A percentile compares a stretch with the other conserved stretches of the same genome.
Evolutionary conservation across 345 rosid species (phyloP).

Genomic region (Populus alba): DNA sequence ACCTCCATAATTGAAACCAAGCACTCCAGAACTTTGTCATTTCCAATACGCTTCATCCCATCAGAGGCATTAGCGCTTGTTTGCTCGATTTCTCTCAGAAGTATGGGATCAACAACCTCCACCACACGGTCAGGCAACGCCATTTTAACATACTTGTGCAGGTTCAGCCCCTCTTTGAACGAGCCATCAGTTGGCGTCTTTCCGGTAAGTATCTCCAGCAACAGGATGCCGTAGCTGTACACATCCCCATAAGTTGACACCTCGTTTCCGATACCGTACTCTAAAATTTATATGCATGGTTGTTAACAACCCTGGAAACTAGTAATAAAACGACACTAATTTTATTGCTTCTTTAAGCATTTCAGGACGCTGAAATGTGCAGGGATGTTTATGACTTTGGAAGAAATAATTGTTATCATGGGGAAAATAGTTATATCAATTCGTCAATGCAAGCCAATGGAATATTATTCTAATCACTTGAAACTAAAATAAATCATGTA

Average conservation of each 20-base stretch:
- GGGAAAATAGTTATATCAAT: background rate
- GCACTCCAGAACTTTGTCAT: background rate
- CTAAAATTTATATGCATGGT: background rate
- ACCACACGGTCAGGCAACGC: background rate
- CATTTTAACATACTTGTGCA: background rate
- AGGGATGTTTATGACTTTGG: too few species aligned
- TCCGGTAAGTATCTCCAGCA: conserved; percentile 29
- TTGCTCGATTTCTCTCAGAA: background rate
- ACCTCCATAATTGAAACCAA: background rate
- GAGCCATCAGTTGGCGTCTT: conserved; percentile 13
- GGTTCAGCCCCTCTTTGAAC: conserved; percentile 5
- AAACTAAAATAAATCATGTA: background rate
- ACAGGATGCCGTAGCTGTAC: conserved; percentile 38
- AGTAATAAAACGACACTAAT: too few species aligned
- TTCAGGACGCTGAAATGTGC: too few species aligned
- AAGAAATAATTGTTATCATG: too few species aligned
- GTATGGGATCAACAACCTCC: background rate
- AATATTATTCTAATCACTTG: background rate
- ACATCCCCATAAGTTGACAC: conserved; percentile 13
- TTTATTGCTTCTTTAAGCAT: too few species aligned
- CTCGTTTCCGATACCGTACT: conserved; percentile 7
- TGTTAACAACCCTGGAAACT: too few species aligned
- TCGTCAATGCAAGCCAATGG: background rate
- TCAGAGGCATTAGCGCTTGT: background rate
- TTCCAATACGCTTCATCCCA: background rate